A percentile compares a stretch with the other conserved stretches of the same genome.
These are phyloP conservation scores for Salvia splendens DNA, from an alignment of 257 asterid species.

Conservation along the genomic window DNA sequence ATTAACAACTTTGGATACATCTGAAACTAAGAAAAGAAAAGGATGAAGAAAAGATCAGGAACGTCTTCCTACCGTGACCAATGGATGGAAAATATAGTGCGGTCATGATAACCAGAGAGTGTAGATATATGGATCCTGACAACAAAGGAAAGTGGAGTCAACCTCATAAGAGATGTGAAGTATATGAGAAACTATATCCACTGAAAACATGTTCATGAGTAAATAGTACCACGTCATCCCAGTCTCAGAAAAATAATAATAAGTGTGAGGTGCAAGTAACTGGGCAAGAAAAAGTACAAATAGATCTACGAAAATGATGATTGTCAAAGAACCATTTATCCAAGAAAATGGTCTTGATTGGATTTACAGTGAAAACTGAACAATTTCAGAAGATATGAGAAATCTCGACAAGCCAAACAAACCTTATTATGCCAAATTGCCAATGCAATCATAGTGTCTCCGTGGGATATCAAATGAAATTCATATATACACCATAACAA, in stretches of 20 bases:
- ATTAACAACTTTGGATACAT: neutral
- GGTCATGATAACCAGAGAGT: conserved; percentile 90
- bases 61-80: conserved; percentile 77
- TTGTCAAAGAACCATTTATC: neutral
- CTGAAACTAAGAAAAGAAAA: neutral
- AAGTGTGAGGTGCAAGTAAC: neutral
- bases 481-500: neutral
- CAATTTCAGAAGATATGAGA: conserved; percentile 7
- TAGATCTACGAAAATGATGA: neutral
- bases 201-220: neutral
- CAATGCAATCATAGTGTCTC: neutral
- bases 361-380: neutral
- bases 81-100: conserved; percentile 83
- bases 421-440: neutral
- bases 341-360: neutral
- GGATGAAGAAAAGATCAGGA: neutral
- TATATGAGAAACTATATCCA: conserved; percentile 6
- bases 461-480: neutral
- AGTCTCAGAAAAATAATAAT: conserved; percentile 6
- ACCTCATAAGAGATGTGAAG: conserved; percentile 22
- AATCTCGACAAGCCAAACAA: conserved; percentile 18
- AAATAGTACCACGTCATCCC: neutral
- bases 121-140: conserved; percentile 77
- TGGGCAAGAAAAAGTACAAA: conserved; percentile 9
- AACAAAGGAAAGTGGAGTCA: conserved; percentile 35